These are phyloP conservation scores for Penicillium sp. DNA, from an alignment of 2,329 filamentous ascomycete species.

Conservation along the genomic window DNA sequence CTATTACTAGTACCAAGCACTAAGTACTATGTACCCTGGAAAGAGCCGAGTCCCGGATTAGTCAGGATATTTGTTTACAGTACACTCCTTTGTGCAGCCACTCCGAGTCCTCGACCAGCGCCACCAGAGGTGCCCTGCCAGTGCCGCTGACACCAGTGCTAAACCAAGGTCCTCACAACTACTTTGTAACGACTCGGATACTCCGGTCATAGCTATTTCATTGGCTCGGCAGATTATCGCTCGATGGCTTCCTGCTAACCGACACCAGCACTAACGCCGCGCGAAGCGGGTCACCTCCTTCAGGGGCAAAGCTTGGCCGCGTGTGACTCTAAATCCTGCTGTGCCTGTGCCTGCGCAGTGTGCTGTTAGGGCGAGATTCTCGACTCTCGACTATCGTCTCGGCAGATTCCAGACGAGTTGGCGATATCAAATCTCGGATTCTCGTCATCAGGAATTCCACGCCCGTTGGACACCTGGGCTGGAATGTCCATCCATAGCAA, in stretches of 20 bases:
- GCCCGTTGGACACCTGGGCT: neutral
- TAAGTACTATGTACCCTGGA: too few species aligned
- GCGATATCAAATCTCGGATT: neutral
- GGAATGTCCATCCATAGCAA: conserved; percentile 29
- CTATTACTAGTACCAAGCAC: too few species aligned
- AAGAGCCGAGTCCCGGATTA: too few species aligned
- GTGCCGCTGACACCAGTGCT: too few species aligned
- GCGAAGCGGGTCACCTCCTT: conserved; percentile 10
- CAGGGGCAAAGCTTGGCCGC: conserved; percentile 26
- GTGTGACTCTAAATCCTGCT: conserved; percentile 1
- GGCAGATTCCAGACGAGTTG: neutral
- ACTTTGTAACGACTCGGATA: neutral
- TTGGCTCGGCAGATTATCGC: conserved; percentile 4
- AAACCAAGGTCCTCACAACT: neutral
- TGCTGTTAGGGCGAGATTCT: neutral
- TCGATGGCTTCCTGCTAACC: neutral
- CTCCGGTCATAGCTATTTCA: neutral
- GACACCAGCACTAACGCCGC: neutral
- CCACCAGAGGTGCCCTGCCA: too few species aligned
- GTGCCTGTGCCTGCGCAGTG: too few species aligned
- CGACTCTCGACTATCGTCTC: too few species aligned
- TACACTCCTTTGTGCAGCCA: too few species aligned
- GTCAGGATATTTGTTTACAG: too few species aligned
- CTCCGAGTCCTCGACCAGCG: neutral
- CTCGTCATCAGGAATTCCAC: conserved; percentile 25